Percentiles rank a stretch among this genome's conserved stretches.
phyloP scores from a whole-genome alignment of 805 yeast genomes.

The Starmerella vitae region DNA sequence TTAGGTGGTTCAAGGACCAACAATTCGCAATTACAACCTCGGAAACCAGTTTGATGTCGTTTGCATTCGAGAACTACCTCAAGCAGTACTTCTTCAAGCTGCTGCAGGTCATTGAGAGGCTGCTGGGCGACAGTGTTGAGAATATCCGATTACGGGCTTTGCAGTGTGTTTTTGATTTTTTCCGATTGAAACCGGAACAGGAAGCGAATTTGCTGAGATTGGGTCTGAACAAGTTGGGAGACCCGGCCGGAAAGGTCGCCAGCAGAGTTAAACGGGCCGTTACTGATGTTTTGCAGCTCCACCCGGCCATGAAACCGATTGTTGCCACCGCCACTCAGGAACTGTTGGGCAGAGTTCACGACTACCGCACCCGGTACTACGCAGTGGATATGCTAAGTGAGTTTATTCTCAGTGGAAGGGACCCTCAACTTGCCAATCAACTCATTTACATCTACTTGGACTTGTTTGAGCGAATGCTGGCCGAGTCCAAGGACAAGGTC shows the following conservation, averaged over 20 bases:
- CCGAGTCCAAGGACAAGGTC: constrained; percentile 36
- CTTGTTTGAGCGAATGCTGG: constrained; percentile 67
- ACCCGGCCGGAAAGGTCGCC: constrained; percentile 76
- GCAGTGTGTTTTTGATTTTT: constrained; percentile 61
- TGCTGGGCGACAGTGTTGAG: constrained; percentile 82
- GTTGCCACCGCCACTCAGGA: constrained; percentile 71
- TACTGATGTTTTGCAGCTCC: constrained; percentile 70
- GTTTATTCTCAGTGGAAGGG: constrained; percentile 69
- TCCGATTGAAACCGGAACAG: constrained; percentile 87
- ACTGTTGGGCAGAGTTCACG: constrained; percentile 54
- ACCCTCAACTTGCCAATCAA: constrained; percentile 67
- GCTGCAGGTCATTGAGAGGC: constrained; percentile 58
- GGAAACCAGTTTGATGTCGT: constrained; percentile 50
- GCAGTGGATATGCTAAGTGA: constrained; percentile 81
- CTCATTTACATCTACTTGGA: constrained; percentile 76
- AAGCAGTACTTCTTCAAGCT: constrained; percentile 65
- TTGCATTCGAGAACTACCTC: constrained; percentile 80
- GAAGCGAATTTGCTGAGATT: constrained; percentile 79
- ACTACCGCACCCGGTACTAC: constrained; percentile 79
- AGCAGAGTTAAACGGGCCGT: constrained; percentile 76
- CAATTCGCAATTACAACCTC: constrained; percentile 36
- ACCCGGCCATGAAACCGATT: constrained; percentile 88
- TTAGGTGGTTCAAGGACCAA: constrained; percentile 67
- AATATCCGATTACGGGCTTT: constrained; percentile 73
- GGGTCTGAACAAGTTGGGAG: constrained; percentile 91